These are phyloP conservation scores for Camelina laxa DNA, from an alignment of 345 rosid genomes.

Conservation along the genomic window DNA sequence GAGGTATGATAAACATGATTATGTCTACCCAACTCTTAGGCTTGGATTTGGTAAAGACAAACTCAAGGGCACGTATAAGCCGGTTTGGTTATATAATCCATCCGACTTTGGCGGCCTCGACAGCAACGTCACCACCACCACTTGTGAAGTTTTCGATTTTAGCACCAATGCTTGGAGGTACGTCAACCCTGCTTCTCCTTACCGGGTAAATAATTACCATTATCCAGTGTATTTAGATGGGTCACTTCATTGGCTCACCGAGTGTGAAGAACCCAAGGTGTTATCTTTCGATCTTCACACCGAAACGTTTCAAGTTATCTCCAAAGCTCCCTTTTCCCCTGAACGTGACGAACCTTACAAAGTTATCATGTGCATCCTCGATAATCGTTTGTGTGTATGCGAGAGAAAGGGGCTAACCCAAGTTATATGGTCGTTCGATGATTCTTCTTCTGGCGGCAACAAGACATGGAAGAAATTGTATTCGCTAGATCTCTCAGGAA, in stretches of 20 bases:
- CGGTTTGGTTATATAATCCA: not conserved
- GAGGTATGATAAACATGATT: too few species aligned
- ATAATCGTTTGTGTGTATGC: too few species aligned
- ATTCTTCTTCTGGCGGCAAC: too few species aligned
- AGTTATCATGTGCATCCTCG: not conserved
- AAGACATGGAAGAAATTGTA: too few species aligned
- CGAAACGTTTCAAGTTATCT: constrained; percentile 2
- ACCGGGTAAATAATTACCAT: too few species aligned
- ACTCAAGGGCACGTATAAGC: not conserved
- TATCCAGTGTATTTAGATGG: not conserved
- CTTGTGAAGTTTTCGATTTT: constrained; percentile 4
- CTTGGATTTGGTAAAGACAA: constrained; percentile 16
- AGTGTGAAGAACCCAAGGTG: not conserved
- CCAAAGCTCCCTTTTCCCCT: not conserved
- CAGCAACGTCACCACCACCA: not conserved
- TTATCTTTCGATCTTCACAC: not conserved
- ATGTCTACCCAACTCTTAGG: not conserved
- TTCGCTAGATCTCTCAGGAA: too few species aligned
- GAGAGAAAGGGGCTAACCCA: too few species aligned
- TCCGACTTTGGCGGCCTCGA: not conserved
- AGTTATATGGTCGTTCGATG: too few species aligned
- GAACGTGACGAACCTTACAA: not conserved
- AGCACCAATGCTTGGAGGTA: constrained; percentile 12
- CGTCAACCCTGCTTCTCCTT: not conserved
- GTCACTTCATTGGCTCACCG: not conserved